These are phyloP conservation scores for Aurinia saxatilis DNA, from an alignment of 345 rosid species.

Conservation along the genomic window DNA sequence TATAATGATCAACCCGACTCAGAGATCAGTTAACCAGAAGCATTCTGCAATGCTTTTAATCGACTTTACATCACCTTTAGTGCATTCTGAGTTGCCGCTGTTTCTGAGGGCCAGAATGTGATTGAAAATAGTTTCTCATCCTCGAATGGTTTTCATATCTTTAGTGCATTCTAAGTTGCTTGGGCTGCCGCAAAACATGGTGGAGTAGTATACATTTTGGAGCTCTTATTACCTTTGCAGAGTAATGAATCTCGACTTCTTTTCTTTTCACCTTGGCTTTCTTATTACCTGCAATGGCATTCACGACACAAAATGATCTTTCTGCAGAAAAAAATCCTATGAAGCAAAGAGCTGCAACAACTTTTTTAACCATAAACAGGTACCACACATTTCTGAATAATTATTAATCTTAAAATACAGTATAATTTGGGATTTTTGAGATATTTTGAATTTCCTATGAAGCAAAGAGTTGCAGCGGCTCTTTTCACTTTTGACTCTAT, in stretches of 20 bases:
- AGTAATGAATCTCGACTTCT: conserved; percentile 39
- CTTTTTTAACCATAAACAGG: too few relatives aligned
- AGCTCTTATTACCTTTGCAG: conserved; percentile 88
- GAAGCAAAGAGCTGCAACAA: conserved; percentile 95
- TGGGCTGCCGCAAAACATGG: conserved; percentile 99
- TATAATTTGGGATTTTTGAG: too few relatives aligned
- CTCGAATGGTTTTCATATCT: too few relatives aligned
- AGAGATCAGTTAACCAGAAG: conserved; percentile 96
- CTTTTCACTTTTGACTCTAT: too few relatives aligned
- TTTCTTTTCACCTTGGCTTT: not conserved
- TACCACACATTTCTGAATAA: too few relatives aligned
- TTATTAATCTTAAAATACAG: too few relatives aligned
- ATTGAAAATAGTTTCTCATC: conserved; percentile 30
- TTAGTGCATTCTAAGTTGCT: too few relatives aligned
- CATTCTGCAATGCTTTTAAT: conserved; percentile 81
- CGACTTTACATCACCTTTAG: conserved; percentile 70
- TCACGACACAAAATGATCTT: conserved; percentile 23
- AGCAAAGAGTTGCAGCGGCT: too few relatives aligned
- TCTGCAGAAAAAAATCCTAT: conserved; percentile 87
- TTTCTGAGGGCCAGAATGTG: conserved; percentile 32
- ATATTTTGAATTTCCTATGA: too few relatives aligned
- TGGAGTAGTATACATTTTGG: conserved; percentile 92
- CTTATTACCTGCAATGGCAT: conserved; percentile 9
- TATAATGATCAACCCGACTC: conserved; percentile 93
- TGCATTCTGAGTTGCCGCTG: conserved; percentile 40